Percentiles rank a stretch among this genome's conserved stretches.
Evolutionary conservation across 179 eudicot genomes (phyloP).

Genomic region (Spinacia oleracea): DNA sequence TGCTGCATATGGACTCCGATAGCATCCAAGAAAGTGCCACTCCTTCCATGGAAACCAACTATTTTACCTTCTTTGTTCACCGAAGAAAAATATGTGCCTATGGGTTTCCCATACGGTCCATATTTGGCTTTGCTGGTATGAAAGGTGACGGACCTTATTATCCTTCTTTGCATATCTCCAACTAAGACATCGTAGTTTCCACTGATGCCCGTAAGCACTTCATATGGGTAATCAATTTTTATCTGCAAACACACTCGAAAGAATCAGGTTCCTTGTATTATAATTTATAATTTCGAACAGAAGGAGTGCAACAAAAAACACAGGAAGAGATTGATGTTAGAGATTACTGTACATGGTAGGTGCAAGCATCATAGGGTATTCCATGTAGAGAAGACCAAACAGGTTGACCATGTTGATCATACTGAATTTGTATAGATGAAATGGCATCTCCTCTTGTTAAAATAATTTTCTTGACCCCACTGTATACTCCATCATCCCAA

Average conservation of each 20-base stretch:
- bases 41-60: slow-evolving; percentile 49
- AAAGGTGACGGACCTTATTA: slow-evolving; percentile 38
- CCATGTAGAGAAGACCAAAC: slow-evolving; percentile 40
- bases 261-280: background rate
- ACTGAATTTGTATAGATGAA: slow-evolving; percentile 40
- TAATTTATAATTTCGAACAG: background rate
- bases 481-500: slow-evolving; percentile 46
- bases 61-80: slow-evolving; percentile 33
- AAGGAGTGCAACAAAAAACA: background rate
- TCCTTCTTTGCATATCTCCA: slow-evolving; percentile 31
- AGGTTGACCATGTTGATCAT: slow-evolving; percentile 38
- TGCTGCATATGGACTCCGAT: slow-evolving; percentile 45
- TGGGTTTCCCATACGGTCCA: slow-evolving; percentile 43
- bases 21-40: slow-evolving; percentile 38
- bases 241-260: slow-evolving; percentile 27
- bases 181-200: slow-evolving; percentile 36
- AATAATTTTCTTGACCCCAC: slow-evolving; percentile 32
- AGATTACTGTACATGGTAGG: slow-evolving; percentile 28
- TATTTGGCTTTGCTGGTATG: slow-evolving; percentile 39
- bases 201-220: slow-evolving; percentile 33
- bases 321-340: background rate
- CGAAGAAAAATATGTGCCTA: slow-evolving; percentile 32
- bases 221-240: slow-evolving; percentile 39
- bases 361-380: slow-evolving; percentile 33
- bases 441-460: slow-evolving; percentile 42